A percentile compares a stretch with the other conserved stretches of the same genome.
These are phyloP conservation scores for Monilinia vaccinii-corymbosi DNA, from an alignment of 2,329 filamentous ascomycete species.

Conservation along the genomic window DNA sequence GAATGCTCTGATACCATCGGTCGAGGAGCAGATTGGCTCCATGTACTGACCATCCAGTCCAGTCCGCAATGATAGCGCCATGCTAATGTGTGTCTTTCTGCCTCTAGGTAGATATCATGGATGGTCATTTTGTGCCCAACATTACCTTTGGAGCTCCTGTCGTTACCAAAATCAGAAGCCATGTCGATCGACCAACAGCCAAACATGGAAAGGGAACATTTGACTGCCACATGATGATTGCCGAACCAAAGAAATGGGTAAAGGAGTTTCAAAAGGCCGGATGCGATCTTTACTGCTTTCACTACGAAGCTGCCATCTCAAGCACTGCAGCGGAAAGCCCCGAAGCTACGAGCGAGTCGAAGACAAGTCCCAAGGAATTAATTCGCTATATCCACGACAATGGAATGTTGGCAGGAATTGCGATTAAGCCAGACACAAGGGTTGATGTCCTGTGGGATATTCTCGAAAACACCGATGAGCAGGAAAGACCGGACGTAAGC, in stretches of 20 bases:
- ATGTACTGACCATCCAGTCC: neutral
- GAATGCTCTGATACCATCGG: slow-evolving; percentile 82
- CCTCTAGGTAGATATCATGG: slow-evolving; percentile 76
- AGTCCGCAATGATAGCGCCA: neutral
- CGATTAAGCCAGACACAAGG: slow-evolving; percentile 85
- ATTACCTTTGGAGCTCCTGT: slow-evolving; percentile 95
- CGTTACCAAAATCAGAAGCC: slow-evolving; percentile 82
- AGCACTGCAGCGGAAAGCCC: slow-evolving; percentile 79
- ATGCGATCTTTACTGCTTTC: slow-evolving; percentile 99
- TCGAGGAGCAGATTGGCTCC: slow-evolving; percentile 68
- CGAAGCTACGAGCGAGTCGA: slow-evolving; percentile 54
- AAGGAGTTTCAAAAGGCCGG: slow-evolving; percentile 89
- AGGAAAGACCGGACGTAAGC: slow-evolving; percentile 82
- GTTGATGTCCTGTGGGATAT: slow-evolving; percentile 92
- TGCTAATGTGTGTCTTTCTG: neutral
- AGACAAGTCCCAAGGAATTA: slow-evolving; percentile 75
- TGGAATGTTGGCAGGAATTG: slow-evolving; percentile 85
- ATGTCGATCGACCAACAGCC: slow-evolving; percentile 66
- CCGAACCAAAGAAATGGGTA: slow-evolving; percentile 98
- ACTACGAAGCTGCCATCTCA: slow-evolving; percentile 86
- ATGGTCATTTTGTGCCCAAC: slow-evolving; percentile 97
- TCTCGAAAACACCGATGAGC: slow-evolving; percentile 60
- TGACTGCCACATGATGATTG: slow-evolving; percentile 99
- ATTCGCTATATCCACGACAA: slow-evolving; percentile 84
- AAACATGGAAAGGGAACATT: slow-evolving; percentile 80